Percentiles rank a stretch among this genome's conserved stretches.
Conservation (phyloP, 2,329 filamentous ascomycete species). For the Colletotrichum plurivorum region DNA sequence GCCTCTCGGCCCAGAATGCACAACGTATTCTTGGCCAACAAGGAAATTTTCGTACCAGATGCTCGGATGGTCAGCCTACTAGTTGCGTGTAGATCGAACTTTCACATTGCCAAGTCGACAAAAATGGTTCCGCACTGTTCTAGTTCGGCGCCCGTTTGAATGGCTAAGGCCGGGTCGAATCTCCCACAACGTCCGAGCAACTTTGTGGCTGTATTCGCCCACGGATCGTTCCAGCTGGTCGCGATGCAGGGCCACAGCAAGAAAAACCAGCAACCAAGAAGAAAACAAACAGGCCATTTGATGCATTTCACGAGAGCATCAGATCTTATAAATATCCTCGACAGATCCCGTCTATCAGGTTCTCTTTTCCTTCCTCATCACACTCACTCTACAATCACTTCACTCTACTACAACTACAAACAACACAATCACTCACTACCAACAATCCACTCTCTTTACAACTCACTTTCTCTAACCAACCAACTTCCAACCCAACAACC, state of each 20-base stretch:
- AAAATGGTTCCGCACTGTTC: no score
- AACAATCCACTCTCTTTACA: neutral
- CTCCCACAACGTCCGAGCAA: no score
- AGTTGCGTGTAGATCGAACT: no score
- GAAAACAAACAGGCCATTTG: neutral
- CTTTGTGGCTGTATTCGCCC: no score
- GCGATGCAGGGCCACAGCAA: neutral
- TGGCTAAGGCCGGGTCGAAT: no score
- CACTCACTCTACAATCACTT: conserved; percentile 25
- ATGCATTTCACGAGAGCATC: neutral
- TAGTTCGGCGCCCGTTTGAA: no score
- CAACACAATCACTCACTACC: neutral
- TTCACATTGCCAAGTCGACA: no score
- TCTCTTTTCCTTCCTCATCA: conserved; percentile 1
- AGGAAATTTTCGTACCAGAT: no score
- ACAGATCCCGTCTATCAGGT: neutral
- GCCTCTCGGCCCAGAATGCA: no score
- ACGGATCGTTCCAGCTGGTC: neutral
- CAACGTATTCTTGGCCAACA: no score
- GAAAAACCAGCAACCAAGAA: neutral
- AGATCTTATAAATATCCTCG: conserved; percentile 6
- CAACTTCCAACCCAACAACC: neutral
- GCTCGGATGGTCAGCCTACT: no score
- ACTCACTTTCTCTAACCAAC: neutral
- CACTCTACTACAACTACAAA: conserved; percentile 3